Evolutionary conservation across 805 yeast genomes (phyloP).

Genomic region (Candida succiphila): DNA sequence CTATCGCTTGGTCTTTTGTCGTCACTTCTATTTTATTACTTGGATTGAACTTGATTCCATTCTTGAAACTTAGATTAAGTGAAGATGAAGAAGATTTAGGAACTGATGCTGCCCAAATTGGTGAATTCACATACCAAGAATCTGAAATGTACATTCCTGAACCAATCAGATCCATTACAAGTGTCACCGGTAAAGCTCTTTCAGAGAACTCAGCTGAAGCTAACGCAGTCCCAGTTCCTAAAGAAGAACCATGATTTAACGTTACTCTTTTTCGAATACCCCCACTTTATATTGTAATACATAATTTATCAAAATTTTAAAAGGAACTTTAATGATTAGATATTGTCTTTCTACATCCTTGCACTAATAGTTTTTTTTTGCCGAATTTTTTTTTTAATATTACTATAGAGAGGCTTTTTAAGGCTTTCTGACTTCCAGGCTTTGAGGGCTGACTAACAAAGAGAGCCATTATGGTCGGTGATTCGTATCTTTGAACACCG

Average conservation of each 20-base stretch:
- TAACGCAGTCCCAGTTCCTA: conserved; percentile 20
- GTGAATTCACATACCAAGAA: conserved; percentile 73
- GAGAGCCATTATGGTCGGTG: too few species aligned
- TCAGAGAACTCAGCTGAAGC: conserved; percentile 14
- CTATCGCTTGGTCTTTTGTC: conserved; percentile 65
- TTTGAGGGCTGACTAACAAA: too few species aligned
- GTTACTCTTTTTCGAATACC: not conserved
- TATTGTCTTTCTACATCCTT: too few species aligned
- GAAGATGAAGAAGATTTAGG: conserved; percentile 86
- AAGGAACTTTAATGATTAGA: too few species aligned
- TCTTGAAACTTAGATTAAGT: conserved; percentile 69
- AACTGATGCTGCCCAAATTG: conserved; percentile 82
- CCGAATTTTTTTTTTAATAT: too few species aligned
- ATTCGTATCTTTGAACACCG: too few species aligned
- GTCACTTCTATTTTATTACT: conserved; percentile 63
- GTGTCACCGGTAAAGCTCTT: conserved; percentile 11
- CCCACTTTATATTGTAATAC: not conserved
- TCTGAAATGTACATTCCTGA: conserved; percentile 63
- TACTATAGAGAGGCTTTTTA: too few species aligned
- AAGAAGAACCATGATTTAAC: conserved; percentile 10
- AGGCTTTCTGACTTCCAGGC: too few species aligned
- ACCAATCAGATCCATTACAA: conserved; percentile 56
- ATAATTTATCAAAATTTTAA: too few species aligned
- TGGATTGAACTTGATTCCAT: conserved; percentile 66
- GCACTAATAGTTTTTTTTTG: too few species aligned